Evolutionary conservation across 2,329 filamentous ascomycete species (phyloP).

Genomic region (Aspergillus fumigatus): DNA sequence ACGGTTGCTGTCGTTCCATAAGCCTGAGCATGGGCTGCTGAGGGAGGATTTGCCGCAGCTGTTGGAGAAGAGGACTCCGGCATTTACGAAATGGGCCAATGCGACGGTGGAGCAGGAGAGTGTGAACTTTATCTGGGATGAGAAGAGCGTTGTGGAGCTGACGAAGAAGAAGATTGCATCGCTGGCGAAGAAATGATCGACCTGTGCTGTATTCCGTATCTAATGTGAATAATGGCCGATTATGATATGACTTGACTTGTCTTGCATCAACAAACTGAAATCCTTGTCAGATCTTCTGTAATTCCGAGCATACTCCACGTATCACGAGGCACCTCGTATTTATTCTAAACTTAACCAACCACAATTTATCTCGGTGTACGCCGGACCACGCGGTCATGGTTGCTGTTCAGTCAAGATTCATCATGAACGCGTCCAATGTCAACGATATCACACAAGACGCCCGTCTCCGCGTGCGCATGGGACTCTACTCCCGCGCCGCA

Average conservation of each 20-base stretch:
- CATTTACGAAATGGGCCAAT: conserved; percentile 64
- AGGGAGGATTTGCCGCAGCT: conserved; percentile 45
- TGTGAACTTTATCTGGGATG: conserved; percentile 61
- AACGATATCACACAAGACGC: background rate
- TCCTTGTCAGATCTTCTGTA: too few relatives aligned
- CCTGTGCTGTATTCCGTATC: background rate
- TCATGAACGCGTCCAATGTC: background rate
- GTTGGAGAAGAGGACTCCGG: conserved; percentile 55
- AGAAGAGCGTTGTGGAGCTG: conserved; percentile 42
- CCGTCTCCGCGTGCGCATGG: background rate
- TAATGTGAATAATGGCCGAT: background rate
- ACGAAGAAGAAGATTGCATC: conserved; percentile 41
- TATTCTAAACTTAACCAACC: background rate
- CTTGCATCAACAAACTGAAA: too few relatives aligned
- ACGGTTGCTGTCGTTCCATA: conserved; percentile 52
- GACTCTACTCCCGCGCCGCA: background rate
- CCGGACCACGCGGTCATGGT: too few relatives aligned
- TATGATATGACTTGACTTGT: background rate
- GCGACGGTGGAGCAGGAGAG: conserved; percentile 59
- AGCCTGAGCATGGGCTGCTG: conserved; percentile 48
- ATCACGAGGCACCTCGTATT: background rate
- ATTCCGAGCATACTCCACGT: too few relatives aligned
- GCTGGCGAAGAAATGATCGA: background rate
- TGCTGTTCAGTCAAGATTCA: background rate
- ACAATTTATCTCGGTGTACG: too few relatives aligned